A percentile compares a stretch with the other conserved stretches of the same genome.
These are phyloP conservation scores for Garcia nutans DNA, from an alignment of 345 rosid genomes.

Conservation along the genomic window DNA sequence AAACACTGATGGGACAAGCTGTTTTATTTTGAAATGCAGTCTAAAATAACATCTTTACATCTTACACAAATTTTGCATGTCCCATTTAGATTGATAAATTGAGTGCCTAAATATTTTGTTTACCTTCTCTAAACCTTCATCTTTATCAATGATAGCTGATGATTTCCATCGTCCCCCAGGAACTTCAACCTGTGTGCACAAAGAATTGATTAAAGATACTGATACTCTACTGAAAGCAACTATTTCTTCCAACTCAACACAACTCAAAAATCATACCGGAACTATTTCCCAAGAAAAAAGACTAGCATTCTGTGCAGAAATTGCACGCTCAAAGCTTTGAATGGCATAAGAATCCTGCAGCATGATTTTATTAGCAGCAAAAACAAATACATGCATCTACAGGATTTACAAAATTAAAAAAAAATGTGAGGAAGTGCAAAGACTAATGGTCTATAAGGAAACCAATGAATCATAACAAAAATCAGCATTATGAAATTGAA, in stretches of 20 bases:
- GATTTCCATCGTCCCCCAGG: slow-evolving; percentile 24
- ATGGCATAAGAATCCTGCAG: slow-evolving; percentile 33
- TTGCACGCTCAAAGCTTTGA: slow-evolving; percentile 31
- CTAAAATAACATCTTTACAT: not conserved
- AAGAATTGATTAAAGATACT: not conserved
- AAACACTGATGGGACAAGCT: slow-evolving; percentile 2
- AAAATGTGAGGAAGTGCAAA: not conserved
- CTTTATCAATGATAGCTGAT: slow-evolving; percentile 19
- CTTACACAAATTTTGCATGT: not conserved
- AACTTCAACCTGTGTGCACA: slow-evolving; percentile 28
- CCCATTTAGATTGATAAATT: not conserved
- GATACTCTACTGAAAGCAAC: not conserved
- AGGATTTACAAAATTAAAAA: slow-evolving; percentile 5
- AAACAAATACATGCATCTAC: not conserved
- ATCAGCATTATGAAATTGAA: slow-evolving; percentile 5
- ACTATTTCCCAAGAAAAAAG: slow-evolving; percentile 33
- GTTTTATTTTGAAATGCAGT: not conserved
- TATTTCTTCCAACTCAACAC: not conserved
- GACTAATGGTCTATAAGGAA: not conserved
- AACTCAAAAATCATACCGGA: slow-evolving; percentile 20
- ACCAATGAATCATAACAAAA: not conserved
- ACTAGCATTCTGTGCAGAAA: slow-evolving; percentile 24
- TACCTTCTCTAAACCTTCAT: slow-evolving; percentile 35
- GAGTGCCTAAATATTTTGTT: not conserved
- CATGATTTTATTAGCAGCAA: not conserved